A percentile compares a stretch with the other conserved stretches of the same genome.
These are phyloP conservation scores for Zizania palustris DNA, from an alignment of 202 grass and related monocot species.

Conservation along the genomic window DNA sequence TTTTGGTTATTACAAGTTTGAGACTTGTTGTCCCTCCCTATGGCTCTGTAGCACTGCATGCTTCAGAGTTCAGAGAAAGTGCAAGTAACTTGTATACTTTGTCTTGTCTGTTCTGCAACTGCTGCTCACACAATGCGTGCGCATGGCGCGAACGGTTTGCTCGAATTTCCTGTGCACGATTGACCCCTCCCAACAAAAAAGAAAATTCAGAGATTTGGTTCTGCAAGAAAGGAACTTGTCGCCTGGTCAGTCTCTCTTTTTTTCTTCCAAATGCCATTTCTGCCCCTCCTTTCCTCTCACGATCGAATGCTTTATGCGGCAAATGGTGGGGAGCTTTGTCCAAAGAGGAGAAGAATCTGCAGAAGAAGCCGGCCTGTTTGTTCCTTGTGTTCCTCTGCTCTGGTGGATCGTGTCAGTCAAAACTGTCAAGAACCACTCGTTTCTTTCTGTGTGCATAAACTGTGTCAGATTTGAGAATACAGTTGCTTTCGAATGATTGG, in stretches of 20 bases:
- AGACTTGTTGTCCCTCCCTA: slow-evolving; percentile 7
- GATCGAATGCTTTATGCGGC: slow-evolving; percentile 23
- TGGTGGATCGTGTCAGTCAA: slow-evolving; percentile 23
- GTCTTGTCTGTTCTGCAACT: not conserved
- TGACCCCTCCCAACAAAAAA: not conserved
- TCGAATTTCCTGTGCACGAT: not conserved
- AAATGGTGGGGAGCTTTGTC: slow-evolving; percentile 10
- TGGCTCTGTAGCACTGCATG: not conserved
- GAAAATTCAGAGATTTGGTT: slow-evolving; percentile 34
- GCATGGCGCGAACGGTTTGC: not conserved
- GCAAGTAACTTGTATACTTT: not conserved
- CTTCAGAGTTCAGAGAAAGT: slow-evolving; percentile 2
- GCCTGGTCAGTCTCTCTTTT: not conserved
- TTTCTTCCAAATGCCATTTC: not conserved
- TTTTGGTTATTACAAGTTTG: slow-evolving; percentile 29
- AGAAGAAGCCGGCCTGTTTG: not conserved
- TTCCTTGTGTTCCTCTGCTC: not conserved
- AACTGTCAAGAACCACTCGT: slow-evolving; percentile 12
- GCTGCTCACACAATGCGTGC: not conserved
- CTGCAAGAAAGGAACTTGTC: slow-evolving; percentile 13
- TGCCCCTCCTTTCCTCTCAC: not conserved
- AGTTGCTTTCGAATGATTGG: not conserved
- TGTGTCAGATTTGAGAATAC: not conserved
- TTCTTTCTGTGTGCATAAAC: not conserved
- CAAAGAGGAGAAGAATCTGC: slow-evolving; percentile 17